These are phyloP conservation scores for Phytophthora melonis DNA, from an alignment of 352 stramenopile genomes.

Conservation along the genomic window DNA sequence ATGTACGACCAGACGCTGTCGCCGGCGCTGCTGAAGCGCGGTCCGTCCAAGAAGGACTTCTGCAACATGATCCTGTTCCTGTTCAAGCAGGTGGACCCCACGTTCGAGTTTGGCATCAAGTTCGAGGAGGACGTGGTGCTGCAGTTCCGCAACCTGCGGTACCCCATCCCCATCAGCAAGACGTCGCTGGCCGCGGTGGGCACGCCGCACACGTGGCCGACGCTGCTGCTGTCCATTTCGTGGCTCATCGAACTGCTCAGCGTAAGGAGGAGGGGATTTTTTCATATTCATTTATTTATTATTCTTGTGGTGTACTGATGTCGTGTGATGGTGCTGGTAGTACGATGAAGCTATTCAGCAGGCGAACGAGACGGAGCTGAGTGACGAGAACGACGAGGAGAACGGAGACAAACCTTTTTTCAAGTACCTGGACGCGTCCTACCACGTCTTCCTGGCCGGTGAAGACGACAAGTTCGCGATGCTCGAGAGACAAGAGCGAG, in stretches of 20 bases:
- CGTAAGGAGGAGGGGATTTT: slow-evolving; percentile 38
- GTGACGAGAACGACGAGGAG: slow-evolving; percentile 71
- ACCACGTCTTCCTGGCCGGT: slow-evolving; percentile 94
- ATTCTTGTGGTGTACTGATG: slow-evolving; percentile 15
- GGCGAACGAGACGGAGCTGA: slow-evolving; percentile 50
- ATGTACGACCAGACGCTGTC: slow-evolving; percentile 94
- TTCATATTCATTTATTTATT: background rate
- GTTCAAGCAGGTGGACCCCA: slow-evolving; percentile 95
- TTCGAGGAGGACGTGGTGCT: slow-evolving; percentile 81
- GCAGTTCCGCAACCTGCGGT: slow-evolving; percentile 85
- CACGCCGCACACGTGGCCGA: slow-evolving; percentile 96
- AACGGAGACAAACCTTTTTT: slow-evolving; percentile 94
- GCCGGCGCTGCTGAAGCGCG: slow-evolving; percentile 90
- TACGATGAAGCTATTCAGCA: slow-evolving; percentile 89
- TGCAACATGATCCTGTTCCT: slow-evolving; percentile 98
- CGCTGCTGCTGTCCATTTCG: slow-evolving; percentile 94
- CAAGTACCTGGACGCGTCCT: slow-evolving; percentile 93
- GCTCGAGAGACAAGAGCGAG: slow-evolving; percentile 85
- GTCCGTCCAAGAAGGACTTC: slow-evolving; percentile 98
- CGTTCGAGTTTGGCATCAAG: slow-evolving; percentile 79
- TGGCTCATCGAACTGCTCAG: slow-evolving; percentile 97
- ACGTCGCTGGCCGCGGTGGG: slow-evolving; percentile 94
- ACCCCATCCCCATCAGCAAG: slow-evolving; percentile 98
- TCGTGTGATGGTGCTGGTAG: slow-evolving; percentile 30
- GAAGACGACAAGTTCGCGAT: slow-evolving; percentile 92